phyloP scores from a whole-genome alignment of 805 yeast genomes.

The Wickerhamiella occidentalis region DNA sequence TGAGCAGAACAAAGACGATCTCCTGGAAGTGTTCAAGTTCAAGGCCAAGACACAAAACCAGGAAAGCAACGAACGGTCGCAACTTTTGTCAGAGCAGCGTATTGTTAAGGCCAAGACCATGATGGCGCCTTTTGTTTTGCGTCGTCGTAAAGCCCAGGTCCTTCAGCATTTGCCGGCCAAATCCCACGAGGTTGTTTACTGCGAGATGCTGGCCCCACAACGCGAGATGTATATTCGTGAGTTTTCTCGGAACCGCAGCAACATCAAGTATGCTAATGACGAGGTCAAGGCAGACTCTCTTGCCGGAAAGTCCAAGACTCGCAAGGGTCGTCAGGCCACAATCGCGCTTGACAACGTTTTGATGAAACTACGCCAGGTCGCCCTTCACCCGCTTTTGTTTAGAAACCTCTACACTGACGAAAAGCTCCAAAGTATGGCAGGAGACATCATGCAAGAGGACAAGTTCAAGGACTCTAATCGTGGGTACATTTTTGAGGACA shows the following conservation, averaged over 20 bases:
- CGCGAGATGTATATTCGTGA: conserved; percentile 57
- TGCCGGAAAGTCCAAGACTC: conserved; percentile 14
- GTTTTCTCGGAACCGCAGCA: conserved; percentile 29
- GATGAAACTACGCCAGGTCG: conserved; percentile 84
- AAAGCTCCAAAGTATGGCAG: conserved; percentile 53
- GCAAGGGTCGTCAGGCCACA: conserved; percentile 29
- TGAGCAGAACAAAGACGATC: conserved; percentile 66
- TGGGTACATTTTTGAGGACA: conserved; percentile 75
- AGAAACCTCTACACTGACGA: conserved; percentile 50
- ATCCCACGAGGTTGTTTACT: conserved; percentile 46
- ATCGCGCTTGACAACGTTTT: conserved; percentile 51
- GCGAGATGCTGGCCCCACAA: conserved; percentile 42
- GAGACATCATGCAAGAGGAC: conserved; percentile 67
- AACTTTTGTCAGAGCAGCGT: conserved; percentile 74
- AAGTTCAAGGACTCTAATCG: conserved; percentile 66
- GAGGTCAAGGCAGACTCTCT: conserved; percentile 24
- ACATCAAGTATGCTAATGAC: conserved; percentile 16
- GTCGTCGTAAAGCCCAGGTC: conserved; percentile 88
- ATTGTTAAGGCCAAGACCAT: conserved; percentile 86
- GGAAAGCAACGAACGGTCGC: conserved; percentile 22
- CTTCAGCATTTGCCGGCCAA: conserved; percentile 79
- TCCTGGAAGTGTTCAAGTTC: conserved; percentile 75
- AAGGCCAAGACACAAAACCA: conserved; percentile 56
- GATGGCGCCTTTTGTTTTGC: conserved; percentile 95
- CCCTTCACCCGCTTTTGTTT: conserved; percentile 83